phyloP scores from a whole-genome alignment of 345 rosid genomes.

The Firmiana major region DNA sequence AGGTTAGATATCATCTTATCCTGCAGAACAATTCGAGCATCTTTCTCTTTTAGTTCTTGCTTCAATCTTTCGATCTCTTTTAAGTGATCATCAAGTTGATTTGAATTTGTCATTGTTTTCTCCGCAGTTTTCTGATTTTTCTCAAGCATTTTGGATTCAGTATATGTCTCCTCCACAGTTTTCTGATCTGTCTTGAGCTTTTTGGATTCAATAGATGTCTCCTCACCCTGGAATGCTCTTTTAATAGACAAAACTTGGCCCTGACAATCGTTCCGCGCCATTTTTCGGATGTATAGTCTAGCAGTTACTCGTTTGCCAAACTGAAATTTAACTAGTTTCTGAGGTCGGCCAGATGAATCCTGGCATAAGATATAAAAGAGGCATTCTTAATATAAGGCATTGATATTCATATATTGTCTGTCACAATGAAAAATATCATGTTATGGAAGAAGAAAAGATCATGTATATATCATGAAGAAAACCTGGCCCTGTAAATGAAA shows the following conservation, averaged over 20 bases:
- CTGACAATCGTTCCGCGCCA: constrained; percentile 25
- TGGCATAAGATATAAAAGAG: constrained; percentile 22
- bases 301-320: constrained; percentile 33
- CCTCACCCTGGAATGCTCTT: constrained; percentile 34
- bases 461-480: background rate
- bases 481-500: background rate
- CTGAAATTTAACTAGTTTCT: constrained; percentile 45
- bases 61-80: constrained; percentile 34
- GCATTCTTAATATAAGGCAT: background rate
- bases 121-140: no score
- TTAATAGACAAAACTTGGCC: constrained; percentile 29
- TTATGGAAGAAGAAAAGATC: background rate
- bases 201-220: constrained; percentile 31
- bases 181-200: constrained; percentile 25
- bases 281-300: constrained; percentile 52
- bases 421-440: background rate
- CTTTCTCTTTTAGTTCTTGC: constrained; percentile 37
- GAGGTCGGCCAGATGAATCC: constrained; percentile 63
- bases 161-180: constrained; percentile 18
- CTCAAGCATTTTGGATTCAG: no score
- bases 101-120: no score
- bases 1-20: constrained; percentile 28
- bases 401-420: background rate
- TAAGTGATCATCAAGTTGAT: constrained; percentile 14
- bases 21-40: constrained; percentile 31